Evolutionary conservation across 441 rosid species (phyloP).

Genomic region (Aquilaria agallochum): DNA sequence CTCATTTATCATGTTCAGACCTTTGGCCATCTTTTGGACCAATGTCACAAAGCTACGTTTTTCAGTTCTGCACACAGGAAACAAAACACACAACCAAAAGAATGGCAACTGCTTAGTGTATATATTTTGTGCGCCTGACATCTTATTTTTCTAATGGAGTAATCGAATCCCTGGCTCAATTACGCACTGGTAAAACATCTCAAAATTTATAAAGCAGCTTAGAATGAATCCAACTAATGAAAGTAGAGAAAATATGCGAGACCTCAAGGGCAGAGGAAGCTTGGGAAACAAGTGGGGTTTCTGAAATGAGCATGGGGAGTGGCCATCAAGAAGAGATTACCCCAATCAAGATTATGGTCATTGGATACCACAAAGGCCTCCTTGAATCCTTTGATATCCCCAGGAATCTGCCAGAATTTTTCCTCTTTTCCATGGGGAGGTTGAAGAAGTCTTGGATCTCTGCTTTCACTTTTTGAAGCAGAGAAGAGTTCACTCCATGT

Average conservation of each 20-base stretch:
- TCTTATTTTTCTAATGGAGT: too few species aligned
- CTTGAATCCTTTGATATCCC: slow-evolving; percentile 53
- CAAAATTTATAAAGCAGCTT: too few species aligned
- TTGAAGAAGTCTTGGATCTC: slow-evolving; percentile 40
- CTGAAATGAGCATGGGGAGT: slow-evolving; percentile 32
- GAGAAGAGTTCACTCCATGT: slow-evolving; percentile 36
- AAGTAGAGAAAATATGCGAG: not conserved
- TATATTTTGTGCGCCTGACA: too few species aligned
- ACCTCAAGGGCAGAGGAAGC: slow-evolving; percentile 53
- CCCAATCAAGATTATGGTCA: slow-evolving; percentile 59
- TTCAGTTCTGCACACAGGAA: slow-evolving; percentile 17
- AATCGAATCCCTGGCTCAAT: too few species aligned
- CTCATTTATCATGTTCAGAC: too few species aligned
- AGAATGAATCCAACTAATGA: too few species aligned
- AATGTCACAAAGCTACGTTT: slow-evolving; percentile 18
- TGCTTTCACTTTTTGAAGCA: slow-evolving; percentile 37
- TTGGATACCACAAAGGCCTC: slow-evolving; percentile 47
- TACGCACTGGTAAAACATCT: too few species aligned
- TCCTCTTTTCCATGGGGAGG: slow-evolving; percentile 49
- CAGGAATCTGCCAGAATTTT: slow-evolving; percentile 37
- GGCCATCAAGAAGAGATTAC: slow-evolving; percentile 36
- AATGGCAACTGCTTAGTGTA: too few species aligned
- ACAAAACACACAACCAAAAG: too few species aligned
- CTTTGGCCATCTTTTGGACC: not conserved
- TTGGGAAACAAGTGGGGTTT: slow-evolving; percentile 44